Percentiles rank a stretch among this genome's conserved stretches.
phyloP scores from a whole-genome alignment of 2,329 filamentous ascomycete genomes.

The Zasmidium cellare region DNA sequence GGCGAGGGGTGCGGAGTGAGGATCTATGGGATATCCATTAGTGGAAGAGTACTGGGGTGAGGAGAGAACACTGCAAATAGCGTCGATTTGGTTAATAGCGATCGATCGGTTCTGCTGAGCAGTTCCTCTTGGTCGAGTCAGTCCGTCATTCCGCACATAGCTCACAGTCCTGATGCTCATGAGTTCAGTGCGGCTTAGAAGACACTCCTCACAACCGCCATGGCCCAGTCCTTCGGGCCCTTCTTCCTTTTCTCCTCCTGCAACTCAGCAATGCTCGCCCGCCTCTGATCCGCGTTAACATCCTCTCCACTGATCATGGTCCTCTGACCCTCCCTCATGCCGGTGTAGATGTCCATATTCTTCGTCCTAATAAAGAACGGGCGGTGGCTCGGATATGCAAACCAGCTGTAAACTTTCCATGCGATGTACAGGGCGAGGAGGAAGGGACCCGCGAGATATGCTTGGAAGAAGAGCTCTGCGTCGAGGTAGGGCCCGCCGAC shows the following conservation, averaged over 20 bases:
- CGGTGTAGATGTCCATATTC: slow-evolving; percentile 40
- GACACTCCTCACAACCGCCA: background rate
- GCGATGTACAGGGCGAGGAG: slow-evolving; percentile 29
- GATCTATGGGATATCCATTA: too few species aligned
- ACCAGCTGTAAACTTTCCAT: slow-evolving; percentile 29
- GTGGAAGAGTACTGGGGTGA: too few species aligned
- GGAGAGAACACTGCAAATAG: too few species aligned
- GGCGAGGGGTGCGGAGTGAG: too few species aligned
- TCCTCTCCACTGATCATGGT: slow-evolving; percentile 29
- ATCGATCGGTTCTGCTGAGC: too few species aligned
- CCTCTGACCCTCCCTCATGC: slow-evolving; percentile 22
- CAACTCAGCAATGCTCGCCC: slow-evolving; percentile 34
- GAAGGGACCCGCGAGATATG: slow-evolving; percentile 32
- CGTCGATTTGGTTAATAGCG: too few species aligned
- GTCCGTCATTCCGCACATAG: too few species aligned
- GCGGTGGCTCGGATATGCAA: slow-evolving; percentile 22
- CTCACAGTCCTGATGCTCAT: too few species aligned
- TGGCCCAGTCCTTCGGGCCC: background rate
- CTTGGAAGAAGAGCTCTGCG: slow-evolving; percentile 29
- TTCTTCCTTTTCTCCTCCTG: slow-evolving; percentile 31
- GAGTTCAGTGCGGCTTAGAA: background rate
- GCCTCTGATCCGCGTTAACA: slow-evolving; percentile 29
- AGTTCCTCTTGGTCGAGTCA: too few species aligned
- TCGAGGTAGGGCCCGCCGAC: slow-evolving; percentile 18
- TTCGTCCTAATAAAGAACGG: slow-evolving; percentile 32